Conservation (phyloP, 441 rosid genomes). For the Pelargonium cotyledonis region DNA sequence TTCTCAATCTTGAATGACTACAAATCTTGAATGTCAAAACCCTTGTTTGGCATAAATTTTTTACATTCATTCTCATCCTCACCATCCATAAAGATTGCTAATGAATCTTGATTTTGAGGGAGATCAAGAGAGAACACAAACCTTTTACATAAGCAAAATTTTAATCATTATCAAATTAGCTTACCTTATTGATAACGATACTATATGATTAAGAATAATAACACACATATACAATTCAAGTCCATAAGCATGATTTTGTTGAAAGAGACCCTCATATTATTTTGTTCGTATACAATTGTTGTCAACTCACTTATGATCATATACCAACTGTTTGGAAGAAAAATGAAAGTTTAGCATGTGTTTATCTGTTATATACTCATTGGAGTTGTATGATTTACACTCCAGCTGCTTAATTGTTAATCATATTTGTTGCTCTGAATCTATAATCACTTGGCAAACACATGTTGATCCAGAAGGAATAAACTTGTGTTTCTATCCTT, state of each 20-base stretch:
- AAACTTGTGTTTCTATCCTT: too few species aligned
- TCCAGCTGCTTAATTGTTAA: too few species aligned
- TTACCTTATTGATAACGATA: background rate
- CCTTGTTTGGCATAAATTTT: background rate
- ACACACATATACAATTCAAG: background rate
- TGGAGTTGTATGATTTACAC: too few species aligned
- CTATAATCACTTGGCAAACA: too few species aligned
- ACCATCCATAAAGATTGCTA: conserved; percentile 1
- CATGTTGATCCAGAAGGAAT: too few species aligned
- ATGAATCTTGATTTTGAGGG: background rate
- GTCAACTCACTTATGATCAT: too few species aligned
- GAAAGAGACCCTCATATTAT: too few species aligned
- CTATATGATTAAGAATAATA: background rate
- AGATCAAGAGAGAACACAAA: background rate
- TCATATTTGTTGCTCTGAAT: too few species aligned
- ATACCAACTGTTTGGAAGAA: too few species aligned
- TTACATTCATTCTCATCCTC: conserved; percentile 2
- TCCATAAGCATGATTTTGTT: background rate
- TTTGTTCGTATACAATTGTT: too few species aligned
- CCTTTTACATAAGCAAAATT: background rate
- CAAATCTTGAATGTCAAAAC: background rate
- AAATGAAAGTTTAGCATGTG: too few species aligned
- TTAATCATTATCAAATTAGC: background rate
- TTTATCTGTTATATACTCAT: too few species aligned
- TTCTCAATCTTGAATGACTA: background rate